Conservation (phyloP, 2,329 filamentous ascomycete species). For the Hirsutella rhossiliensis region DNA sequence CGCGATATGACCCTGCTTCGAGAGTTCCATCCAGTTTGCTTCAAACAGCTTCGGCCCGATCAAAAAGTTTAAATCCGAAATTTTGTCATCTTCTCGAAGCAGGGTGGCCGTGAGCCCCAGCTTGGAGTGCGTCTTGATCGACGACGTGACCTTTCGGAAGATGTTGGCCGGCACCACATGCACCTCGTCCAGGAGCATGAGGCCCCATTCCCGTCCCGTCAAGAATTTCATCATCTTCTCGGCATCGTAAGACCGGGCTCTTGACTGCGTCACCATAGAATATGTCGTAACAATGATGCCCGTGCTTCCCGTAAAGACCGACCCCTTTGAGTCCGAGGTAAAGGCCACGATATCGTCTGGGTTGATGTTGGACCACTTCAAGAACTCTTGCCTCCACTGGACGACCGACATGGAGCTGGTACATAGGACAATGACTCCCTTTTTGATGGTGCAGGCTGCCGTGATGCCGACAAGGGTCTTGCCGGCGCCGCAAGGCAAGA, state of each 20-base stretch:
- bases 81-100: slow-evolving; percentile 95
- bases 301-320: slow-evolving; percentile 70
- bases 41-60: slow-evolving; percentile 97
- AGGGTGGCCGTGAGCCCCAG: slow-evolving; percentile 88
- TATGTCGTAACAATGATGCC: slow-evolving; percentile 97
- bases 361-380: slow-evolving; percentile 95
- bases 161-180: slow-evolving; percentile 96
- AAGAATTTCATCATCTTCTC: slow-evolving; percentile 98
- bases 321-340: slow-evolving; percentile 81
- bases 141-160: slow-evolving; percentile 86
- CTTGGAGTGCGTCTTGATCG: slow-evolving; percentile 91
- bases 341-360: slow-evolving; percentile 91
- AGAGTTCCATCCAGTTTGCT: slow-evolving; percentile 98
- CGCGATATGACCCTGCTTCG: slow-evolving; percentile 92
- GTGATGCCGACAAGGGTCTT: slow-evolving; percentile 98
- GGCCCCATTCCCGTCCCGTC: slow-evolving; percentile 79
- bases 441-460: slow-evolving; percentile 94
- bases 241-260: slow-evolving; percentile 80
- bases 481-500: slow-evolving; percentile 88
- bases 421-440: slow-evolving; percentile 87
- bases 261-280: slow-evolving; percentile 92
- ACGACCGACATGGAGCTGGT: slow-evolving; percentile 97
- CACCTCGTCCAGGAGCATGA: slow-evolving; percentile 95
- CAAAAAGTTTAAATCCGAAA: slow-evolving; percentile 90
- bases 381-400: slow-evolving; percentile 91